Base-by-base conservation (phyloP, 345 rosid species). In the Eucalyptus erythrocorys region DNA sequence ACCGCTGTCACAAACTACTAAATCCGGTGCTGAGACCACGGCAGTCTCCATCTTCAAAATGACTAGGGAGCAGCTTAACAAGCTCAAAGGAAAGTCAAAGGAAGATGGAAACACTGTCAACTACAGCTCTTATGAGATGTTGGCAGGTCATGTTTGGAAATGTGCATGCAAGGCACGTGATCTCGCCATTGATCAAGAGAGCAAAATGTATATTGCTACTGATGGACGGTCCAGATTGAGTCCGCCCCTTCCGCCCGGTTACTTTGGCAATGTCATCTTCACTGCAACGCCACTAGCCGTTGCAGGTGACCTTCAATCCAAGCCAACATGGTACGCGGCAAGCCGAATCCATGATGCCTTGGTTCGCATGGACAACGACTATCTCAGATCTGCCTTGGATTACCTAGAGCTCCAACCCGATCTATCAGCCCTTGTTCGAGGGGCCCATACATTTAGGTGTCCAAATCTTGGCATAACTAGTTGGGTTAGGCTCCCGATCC, bases 71-170 rank as follows among this genome's bases (percentile, higher is more conserved):
- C 95, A 96, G 92, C 95, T 96, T 88, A 91, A 85, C 87, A 79
- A 92, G 84, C 99, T 97, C 90, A 97, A 96, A 92, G 94, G 95
- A 48, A 97, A 95, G 93, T 90, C 98, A 86, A 96, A 94, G 89
- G 96, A 96, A 87, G 95, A 92, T 84, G 98, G 98, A 22, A 96
- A 94, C 94, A 93, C 92, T 2, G 88, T 94, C 40, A 92, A 88
- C 84, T 97, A 97, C 86, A 97, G 98, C 90, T 94, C 99, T 2
- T 97, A 97, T 76, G 96, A 94, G 93, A 96, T 97, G 99, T 87
- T 97, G 94, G 94, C 99, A 4, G 99, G 98, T 66, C 99, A 97
- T 85, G 98, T 97, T 14, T 97, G 99, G 99, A 94, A 93, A 90
- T 93, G 95, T 3, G 93, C 94, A 10, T 94, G 98, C 92, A 93